Evolutionary conservation across 768 basidiomycete genomes (phyloP), one percentile per base, ranked within the genome.

Genomic region (Macrolepiota fuliginosa): DNA sequence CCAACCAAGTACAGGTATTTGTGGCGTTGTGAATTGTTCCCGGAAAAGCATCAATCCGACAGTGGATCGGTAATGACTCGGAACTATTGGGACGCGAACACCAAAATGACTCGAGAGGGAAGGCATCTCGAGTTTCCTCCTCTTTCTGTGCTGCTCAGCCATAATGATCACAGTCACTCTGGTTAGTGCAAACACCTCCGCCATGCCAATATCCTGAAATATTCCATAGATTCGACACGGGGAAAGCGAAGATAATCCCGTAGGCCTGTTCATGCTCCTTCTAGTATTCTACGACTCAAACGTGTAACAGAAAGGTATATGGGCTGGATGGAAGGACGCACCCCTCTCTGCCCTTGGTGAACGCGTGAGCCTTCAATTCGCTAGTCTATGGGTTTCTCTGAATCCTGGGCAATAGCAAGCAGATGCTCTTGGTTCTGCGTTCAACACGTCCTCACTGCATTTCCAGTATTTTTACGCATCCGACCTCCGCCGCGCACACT

Each of bases 241-340:
- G 7, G 83, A 91, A 69, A 90, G 88, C 35, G 80, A 83, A 57
- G 90, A 91, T 66, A 91, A 91, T 66, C 58, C 81, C 65, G 90
- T 87, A 60, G 46, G 80, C 62, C 25, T 54, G 2, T 45, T 6
- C 36, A 0, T 55, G 6, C 1, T 35, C 15, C 19, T 5, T 35
- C 19, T 37, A 39, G 25, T 11, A 7, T 25, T n/a, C 27, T 55
- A 37, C 56, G 27, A 40, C 42, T 50, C 54, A 27, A 4, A 39
- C 46, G 24, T 49, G 29, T 37, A 52, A 42, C 54, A 80, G 78
- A 75, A 69, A 67, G 52, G 66, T 0, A 72, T 89, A 10, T 91
- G 90, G 89, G 86, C 90, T 24, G 91, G 91, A 3, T 90, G 89
- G 84, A 84, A 82, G 63, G 90, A 93, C 73, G 80, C 90, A 1